phyloP scores from a whole-genome alignment of 2,329 filamentous ascomycete species.

The Epichloe bromicola region DNA sequence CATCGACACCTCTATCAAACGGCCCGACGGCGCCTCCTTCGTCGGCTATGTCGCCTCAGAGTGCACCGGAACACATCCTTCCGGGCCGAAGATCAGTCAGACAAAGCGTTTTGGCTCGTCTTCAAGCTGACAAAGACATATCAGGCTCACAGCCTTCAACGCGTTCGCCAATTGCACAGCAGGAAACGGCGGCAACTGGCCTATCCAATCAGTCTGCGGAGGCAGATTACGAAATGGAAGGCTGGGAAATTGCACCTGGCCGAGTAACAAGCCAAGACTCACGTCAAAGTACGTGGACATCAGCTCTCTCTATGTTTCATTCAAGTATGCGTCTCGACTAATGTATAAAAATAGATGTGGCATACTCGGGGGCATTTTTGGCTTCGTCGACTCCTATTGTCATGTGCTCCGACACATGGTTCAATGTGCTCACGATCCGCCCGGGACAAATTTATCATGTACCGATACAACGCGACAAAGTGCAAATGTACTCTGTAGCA shows the following conservation, averaged over 20 bases:
- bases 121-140: constrained; percentile 1
- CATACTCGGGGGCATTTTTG: constrained; percentile 30
- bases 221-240: constrained; percentile 5
- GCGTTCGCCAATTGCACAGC: background rate
- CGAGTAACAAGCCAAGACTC: constrained; percentile 18
- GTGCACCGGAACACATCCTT: background rate
- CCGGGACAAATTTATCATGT: constrained; percentile 23
- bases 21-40: background rate
- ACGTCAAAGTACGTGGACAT: constrained; percentile 22
- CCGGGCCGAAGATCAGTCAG: background rate
- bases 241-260: constrained; percentile 29
- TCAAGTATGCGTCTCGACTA: background rate
- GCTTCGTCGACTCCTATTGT: constrained; percentile 22
- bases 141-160: background rate
- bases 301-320: background rate
- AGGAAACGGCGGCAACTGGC: background rate
- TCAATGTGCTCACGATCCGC: constrained; percentile 28
- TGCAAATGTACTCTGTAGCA: constrained; percentile 28
- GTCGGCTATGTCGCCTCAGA: background rate
- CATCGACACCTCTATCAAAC: background rate
- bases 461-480: constrained; percentile 14
- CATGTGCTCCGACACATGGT: constrained; percentile 24
- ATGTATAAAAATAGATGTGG: constrained; percentile 22
- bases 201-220: background rate
- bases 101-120: constrained; percentile 4